phyloP scores from a whole-genome alignment of 2,329 filamentous ascomycete genomes.

The Pseudodiploospora longispora region DNA sequence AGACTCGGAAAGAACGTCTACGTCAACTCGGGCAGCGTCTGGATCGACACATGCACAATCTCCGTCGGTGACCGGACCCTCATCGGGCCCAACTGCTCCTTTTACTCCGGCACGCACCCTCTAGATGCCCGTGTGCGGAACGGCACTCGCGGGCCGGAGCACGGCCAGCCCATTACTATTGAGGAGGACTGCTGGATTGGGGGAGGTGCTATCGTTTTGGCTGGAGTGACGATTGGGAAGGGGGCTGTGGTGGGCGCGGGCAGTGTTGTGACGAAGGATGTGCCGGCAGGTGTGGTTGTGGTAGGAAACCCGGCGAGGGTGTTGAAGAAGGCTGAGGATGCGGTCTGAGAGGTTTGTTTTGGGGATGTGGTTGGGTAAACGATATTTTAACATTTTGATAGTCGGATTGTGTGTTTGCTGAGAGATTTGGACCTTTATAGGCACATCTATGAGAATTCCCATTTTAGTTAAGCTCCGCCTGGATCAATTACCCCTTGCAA shows the following conservation, averaged over 20 bases:
- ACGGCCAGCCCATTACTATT: slow-evolving; percentile 63
- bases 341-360: background rate
- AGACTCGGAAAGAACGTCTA: slow-evolving; percentile 58
- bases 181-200: slow-evolving; percentile 79
- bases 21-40: slow-evolving; percentile 65
- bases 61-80: slow-evolving; percentile 70
- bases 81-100: slow-evolving; percentile 67
- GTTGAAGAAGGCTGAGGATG: slow-evolving; percentile 32
- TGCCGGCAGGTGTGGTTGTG: slow-evolving; percentile 51
- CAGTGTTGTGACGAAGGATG: slow-evolving; percentile 72
- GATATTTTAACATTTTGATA: too few species aligned
- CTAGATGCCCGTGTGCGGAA: slow-evolving; percentile 67
- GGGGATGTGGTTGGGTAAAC: too few species aligned
- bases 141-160: slow-evolving; percentile 67
- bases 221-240: slow-evolving; percentile 70
- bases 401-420: too few species aligned
- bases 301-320: slow-evolving; percentile 61
- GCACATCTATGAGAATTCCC: too few species aligned
- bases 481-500: too few species aligned
- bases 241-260: slow-evolving; percentile 71
- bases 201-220: slow-evolving; percentile 61
- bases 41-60: slow-evolving; percentile 69
- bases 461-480: too few species aligned
- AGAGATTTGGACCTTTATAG: too few species aligned
- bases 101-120: slow-evolving; percentile 71